phyloP scores from a whole-genome alignment of 1,284 basidiomycete genomes.

The Cutaneotrichosporon daszewskae region DNA sequence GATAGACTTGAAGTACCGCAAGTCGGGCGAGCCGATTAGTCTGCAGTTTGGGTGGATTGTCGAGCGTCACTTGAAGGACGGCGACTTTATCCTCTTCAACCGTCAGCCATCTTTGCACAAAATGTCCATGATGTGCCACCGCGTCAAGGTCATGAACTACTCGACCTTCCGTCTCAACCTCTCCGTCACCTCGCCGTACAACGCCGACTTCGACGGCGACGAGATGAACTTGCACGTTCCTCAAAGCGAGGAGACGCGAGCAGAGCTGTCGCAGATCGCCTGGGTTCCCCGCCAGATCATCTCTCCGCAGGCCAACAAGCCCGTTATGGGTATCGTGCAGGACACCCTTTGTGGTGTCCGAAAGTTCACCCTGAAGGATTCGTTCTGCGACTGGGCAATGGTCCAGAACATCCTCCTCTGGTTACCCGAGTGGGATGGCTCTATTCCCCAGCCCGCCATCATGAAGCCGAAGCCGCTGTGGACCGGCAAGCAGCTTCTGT shows the following conservation, averaged over 20 bases:
- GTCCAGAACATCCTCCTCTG: conserved; percentile 97
- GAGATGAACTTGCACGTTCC: conserved; percentile 99
- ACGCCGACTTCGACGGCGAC: conserved; percentile 98
- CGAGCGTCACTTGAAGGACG: conserved; percentile 93
- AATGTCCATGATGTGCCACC: conserved; percentile 99
- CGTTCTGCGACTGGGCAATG: conserved; percentile 85
- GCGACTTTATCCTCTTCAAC: conserved; percentile 96
- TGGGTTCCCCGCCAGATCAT: conserved; percentile 89
- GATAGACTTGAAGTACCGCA: conserved; percentile 94
- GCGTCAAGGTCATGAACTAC: conserved; percentile 96
- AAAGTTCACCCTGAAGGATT: conserved; percentile 93
- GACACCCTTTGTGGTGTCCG: conserved; percentile 97
- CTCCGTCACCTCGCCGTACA: conserved; percentile 52
- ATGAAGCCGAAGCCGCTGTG: conserved; percentile 95
- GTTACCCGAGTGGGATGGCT: conserved; percentile 96
- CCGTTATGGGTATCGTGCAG: conserved; percentile 99
- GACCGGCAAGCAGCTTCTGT: conserved; percentile 96
- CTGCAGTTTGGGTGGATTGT: conserved; percentile 99
- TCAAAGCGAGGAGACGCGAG: conserved; percentile 97
- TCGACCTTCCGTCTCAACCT: conserved; percentile 65
- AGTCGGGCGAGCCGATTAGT: conserved; percentile 87
- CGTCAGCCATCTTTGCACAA: conserved; percentile 98
- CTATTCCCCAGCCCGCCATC: conserved; percentile 85
- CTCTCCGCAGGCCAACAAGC: conserved; percentile 98
- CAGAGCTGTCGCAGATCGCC: conserved; percentile 94